Conservation (phyloP, 164 flowering plant genomes). For the Vitis rotundifolia region DNA sequence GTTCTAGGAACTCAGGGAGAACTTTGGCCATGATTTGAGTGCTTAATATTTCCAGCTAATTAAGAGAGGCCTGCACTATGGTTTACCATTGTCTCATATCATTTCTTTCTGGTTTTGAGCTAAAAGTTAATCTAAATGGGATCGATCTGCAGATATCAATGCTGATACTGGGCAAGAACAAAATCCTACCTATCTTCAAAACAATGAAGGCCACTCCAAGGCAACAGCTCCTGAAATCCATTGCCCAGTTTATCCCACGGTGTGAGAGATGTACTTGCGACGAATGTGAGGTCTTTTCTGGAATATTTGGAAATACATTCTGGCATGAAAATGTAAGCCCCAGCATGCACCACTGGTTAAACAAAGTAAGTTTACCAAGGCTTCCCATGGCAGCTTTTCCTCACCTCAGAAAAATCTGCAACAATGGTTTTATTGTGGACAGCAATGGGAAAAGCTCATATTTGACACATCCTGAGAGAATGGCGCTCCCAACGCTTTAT, state of each 20-base stretch:
- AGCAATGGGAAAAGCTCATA: constrained; percentile 39
- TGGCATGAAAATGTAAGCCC: constrained; percentile 63
- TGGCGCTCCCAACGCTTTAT: constrained; percentile 52
- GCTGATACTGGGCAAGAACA: constrained; percentile 44
- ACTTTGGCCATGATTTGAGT: too few species aligned
- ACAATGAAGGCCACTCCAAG: constrained; percentile 24
- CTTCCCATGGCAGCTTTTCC: constrained; percentile 60
- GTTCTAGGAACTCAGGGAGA: too few species aligned
- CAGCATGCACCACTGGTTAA: constrained; percentile 46
- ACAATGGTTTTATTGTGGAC: constrained; percentile 50
- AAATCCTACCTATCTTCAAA: constrained; percentile 26
- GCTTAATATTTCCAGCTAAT: too few species aligned
- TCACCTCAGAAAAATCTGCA: constrained; percentile 58
- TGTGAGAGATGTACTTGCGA: constrained; percentile 53
- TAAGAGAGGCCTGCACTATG: too few species aligned
- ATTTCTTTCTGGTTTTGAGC: too few species aligned
- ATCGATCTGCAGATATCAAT: constrained; percentile 41
- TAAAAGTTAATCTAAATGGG: too few species aligned
- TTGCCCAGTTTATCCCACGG: constrained; percentile 50
- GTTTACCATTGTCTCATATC: too few species aligned
- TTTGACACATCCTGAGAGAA: constrained; percentile 57
- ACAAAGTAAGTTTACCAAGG: constrained; percentile 33
- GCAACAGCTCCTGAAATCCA: constrained; percentile 38
- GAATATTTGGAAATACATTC: constrained; percentile 55
- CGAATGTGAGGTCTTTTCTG: constrained; percentile 60